These are phyloP conservation scores for Avena sativa DNA, from an alignment of 176 grass and related monocot species.

Conservation along the genomic window DNA sequence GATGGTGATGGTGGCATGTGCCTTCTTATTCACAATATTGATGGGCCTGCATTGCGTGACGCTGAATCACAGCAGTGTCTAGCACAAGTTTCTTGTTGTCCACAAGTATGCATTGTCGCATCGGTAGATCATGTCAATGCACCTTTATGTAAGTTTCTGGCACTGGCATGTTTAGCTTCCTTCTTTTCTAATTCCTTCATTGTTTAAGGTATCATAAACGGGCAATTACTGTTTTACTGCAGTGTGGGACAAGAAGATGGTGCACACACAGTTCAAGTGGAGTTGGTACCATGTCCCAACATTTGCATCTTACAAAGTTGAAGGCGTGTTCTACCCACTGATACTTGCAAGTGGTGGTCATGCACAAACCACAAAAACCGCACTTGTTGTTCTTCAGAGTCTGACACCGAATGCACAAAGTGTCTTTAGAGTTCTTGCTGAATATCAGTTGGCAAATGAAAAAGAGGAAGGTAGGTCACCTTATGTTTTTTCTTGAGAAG, in stretches of 20 bases:
- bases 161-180: slow-evolving; percentile 30
- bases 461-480: slow-evolving; percentile 83
- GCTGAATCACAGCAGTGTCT: slow-evolving; percentile 85
- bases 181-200: slow-evolving; percentile 15
- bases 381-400: slow-evolving; percentile 84
- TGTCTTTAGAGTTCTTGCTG: slow-evolving; percentile 92
- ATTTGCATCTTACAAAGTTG: slow-evolving; percentile 81
- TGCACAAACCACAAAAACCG: slow-evolving; percentile 88
- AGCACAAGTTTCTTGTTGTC: slow-evolving; percentile 79
- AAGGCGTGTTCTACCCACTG: slow-evolving; percentile 81
- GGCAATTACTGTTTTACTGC: slow-evolving; percentile 37
- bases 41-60: slow-evolving; percentile 85
- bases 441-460: slow-evolving; percentile 82
- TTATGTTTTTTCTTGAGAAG: not conserved
- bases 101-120: slow-evolving; percentile 66
- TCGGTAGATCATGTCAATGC: slow-evolving; percentile 94
- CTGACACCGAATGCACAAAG: slow-evolving; percentile 96
- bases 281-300: slow-evolving; percentile 91
- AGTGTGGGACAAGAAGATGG: slow-evolving; percentile 99
- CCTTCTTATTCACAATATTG: slow-evolving; percentile 88
- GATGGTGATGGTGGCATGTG: slow-evolving; percentile 53
- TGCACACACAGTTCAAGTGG: slow-evolving; percentile 87
- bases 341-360: slow-evolving; percentile 80
- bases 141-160: slow-evolving; percentile 75
- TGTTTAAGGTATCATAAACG: slow-evolving; percentile 41